Evolutionary conservation across 2,329 filamentous ascomycete species (phyloP), one percentile per base, ranked within the genome.

Genomic region (Aspergillus sp.): DNA sequence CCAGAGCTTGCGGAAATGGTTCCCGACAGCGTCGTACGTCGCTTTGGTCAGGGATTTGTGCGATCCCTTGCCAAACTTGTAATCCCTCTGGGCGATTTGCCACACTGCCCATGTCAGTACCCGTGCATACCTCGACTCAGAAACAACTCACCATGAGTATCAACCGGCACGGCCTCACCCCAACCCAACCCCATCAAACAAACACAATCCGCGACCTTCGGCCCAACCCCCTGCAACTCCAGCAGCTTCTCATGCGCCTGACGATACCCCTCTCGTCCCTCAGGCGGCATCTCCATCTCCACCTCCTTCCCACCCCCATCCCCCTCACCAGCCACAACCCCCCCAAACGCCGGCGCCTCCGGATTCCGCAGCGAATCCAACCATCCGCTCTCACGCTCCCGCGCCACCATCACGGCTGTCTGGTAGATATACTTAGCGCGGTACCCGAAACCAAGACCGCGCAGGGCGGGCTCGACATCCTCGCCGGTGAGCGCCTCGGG

Each of bases 11-110:
- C 94, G 83, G 64, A 99, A 99, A 64, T 95, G 88, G 58, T 96
- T 89, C 0, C 89, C 94, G 13, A 99, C 85, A 0, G 91, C 89
- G 67, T 94, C 87, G 65, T 99, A 97, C 58, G 90, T 92, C 38
- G 81, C 83, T 67, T 95, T 95, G 13, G 88, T 97, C 57, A 99
- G 80, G 44, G 90, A 93, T 66, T 91, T 93, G 56, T 88, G 81
- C 66, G 90, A 93, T 7, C 84, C 85, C 63, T 86, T 89, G 5
- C 90, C 89, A 64, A 99, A 96, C 54, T 87, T 91, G 75, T 99
- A 99, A 71, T 99, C 94, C 49, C 94, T 82, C 70, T 95, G 90
- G 0, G 94, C 95, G 66, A 99, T 97, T 76, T 97, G 92, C 93
- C 92, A 97, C 11, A 99, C 91, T 81, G 31, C 20, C 17, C 3